Percentiles rank a stretch among this genome's conserved stretches.
Evolutionary conservation across 2,329 filamentous ascomycete genomes (phyloP).

Genomic region (Neoscytalidium dimidiatum): DNA sequence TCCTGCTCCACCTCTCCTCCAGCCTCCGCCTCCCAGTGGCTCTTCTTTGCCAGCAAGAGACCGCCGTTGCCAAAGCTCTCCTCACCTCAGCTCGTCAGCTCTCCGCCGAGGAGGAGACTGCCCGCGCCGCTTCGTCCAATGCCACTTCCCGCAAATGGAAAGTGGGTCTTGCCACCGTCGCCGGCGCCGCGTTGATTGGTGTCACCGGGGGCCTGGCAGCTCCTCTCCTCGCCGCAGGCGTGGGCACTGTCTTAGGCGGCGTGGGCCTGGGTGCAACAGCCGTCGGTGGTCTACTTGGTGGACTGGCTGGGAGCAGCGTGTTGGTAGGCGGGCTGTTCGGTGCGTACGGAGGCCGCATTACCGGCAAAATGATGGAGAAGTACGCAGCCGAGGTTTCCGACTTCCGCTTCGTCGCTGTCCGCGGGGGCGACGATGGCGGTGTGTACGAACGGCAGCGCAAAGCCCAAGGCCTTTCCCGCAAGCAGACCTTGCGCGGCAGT

Average conservation of each 20-base stretch:
- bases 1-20: conserved; percentile 70
- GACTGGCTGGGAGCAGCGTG: conserved; percentile 76
- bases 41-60: conserved; percentile 70
- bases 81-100: conserved; percentile 71
- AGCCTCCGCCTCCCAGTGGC: conserved; percentile 69
- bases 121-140: conserved; percentile 69
- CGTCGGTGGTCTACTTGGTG: conserved; percentile 76
- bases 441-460: conserved; percentile 44
- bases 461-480: conserved; percentile 24
- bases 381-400: conserved; percentile 85
- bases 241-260: conserved; percentile 78
- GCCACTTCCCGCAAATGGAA: conserved; percentile 71
- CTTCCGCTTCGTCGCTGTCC: conserved; percentile 79
- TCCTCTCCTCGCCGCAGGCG: conserved; percentile 73
- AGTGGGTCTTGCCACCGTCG: conserved; percentile 83
- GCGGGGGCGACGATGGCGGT: conserved; percentile 42
- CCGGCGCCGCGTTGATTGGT: conserved; percentile 83
- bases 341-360: conserved; percentile 84
- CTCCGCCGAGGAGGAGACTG: conserved; percentile 74
- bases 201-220: conserved; percentile 78
- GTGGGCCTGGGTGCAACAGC: conserved; percentile 72
- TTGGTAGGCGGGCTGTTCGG: conserved; percentile 86
- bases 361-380: conserved; percentile 82
- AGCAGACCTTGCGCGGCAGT: conserved; percentile 43
- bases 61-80: conserved; percentile 72